These are phyloP conservation scores for Tetrahymena malaccensis DNA, from an alignment of 73 alveolate species.

Conservation along the genomic window DNA sequence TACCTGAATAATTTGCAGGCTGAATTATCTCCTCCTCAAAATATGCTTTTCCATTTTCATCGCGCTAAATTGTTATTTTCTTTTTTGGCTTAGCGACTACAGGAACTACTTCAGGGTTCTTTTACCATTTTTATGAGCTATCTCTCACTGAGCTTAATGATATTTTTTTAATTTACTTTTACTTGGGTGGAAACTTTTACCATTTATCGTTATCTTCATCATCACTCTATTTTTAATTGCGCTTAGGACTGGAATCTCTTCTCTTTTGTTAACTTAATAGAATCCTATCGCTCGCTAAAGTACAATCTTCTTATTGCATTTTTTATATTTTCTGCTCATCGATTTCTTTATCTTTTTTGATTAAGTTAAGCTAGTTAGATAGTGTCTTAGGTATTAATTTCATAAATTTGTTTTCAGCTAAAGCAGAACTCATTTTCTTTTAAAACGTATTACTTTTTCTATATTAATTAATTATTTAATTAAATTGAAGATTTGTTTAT, in stretches of 20 bases:
- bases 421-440: not conserved
- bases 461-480: too few relatives aligned
- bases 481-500: not conserved
- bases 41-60: not conserved
- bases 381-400: not conserved
- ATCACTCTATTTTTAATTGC: not conserved
- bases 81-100: not conserved
- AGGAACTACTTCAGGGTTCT: not conserved
- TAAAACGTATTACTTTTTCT: not conserved
- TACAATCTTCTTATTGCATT: not conserved
- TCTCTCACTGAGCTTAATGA: not conserved
- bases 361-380: not conserved
- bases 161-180: not conserved
- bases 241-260: not conserved
- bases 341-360: not conserved
- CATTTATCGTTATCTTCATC: not conserved
- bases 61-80: not conserved
- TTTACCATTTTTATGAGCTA: not conserved
- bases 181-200: not conserved
- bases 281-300: not conserved
- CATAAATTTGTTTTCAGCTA: not conserved
- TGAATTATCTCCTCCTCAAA: not conserved
- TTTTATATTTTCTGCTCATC: not conserved
- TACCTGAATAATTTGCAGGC: not conserved
- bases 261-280: not conserved